A percentile compares a stretch with the other conserved stretches of the same genome.
Evolutionary conservation across 208 protist species (phyloP).

Genomic region (Acanthamoeba quina): DNA sequence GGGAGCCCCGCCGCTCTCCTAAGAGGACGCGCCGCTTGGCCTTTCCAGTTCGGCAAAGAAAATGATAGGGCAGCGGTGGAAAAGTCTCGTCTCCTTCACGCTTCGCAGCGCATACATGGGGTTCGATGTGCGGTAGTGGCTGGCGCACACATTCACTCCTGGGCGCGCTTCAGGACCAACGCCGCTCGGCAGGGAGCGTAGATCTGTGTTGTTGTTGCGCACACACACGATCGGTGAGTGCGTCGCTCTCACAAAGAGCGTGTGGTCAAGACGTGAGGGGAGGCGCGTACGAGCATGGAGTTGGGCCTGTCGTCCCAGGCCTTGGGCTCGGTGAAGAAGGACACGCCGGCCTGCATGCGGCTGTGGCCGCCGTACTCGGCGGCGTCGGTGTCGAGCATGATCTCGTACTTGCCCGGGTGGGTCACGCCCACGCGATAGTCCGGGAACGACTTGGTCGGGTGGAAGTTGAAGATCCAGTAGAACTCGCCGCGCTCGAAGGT

Average conservation of each 20-base stretch:
- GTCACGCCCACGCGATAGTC: slow-evolving; percentile 87
- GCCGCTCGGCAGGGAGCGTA: slow-evolving; percentile 37
- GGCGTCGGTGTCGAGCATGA: slow-evolving; percentile 88
- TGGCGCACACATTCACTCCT: not conserved
- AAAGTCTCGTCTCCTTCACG: too few relatives aligned
- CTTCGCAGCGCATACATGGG: too few relatives aligned
- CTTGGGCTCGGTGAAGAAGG: slow-evolving; percentile 78
- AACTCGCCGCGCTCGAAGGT: slow-evolving; percentile 85
- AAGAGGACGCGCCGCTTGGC: too few relatives aligned
- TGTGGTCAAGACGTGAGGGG: not conserved
- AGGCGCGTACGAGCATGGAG: slow-evolving; percentile 74
- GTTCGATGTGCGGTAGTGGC: too few relatives aligned
- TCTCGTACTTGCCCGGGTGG: slow-evolving; percentile 76
- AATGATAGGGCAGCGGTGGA: too few relatives aligned
- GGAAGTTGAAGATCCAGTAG: slow-evolving; percentile 93
- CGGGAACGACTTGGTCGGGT: slow-evolving; percentile 85
- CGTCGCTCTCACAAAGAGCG: too few relatives aligned
- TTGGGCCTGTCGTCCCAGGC: slow-evolving; percentile 76
- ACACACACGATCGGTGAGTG: too few relatives aligned
- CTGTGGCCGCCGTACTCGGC: slow-evolving; percentile 87
- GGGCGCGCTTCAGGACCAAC: slow-evolving; percentile 1
- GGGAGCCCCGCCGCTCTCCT: too few relatives aligned
- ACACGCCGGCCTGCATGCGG: slow-evolving; percentile 64
- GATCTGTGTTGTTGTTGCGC: not conserved
- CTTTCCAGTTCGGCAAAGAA: too few relatives aligned